phyloP scores from a whole-genome alignment of 768 basidiomycete genomes.

The Termitomyces sp. region DNA sequence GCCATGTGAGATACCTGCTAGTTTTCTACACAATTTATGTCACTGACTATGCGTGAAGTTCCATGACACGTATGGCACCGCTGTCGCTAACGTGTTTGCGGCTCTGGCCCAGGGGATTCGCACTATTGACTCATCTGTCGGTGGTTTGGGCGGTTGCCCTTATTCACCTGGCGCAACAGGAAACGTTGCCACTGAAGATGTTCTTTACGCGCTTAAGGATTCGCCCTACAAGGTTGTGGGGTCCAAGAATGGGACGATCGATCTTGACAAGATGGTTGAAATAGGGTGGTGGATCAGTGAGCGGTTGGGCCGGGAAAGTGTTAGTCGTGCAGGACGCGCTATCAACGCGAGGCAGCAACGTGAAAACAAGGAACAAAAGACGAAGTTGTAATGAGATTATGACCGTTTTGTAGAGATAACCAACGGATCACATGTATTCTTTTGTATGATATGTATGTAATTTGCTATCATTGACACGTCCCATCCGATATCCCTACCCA shows the following conservation, averaged over 20 bases:
- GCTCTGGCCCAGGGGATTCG: constrained; percentile 72
- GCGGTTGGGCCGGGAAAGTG: constrained; percentile 58
- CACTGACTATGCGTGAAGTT: constrained; percentile 40
- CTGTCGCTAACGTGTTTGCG: constrained; percentile 67
- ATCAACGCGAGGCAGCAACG: constrained; percentile 40
- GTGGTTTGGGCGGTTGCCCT: constrained; percentile 91
- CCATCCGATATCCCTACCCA: too few relatives aligned
- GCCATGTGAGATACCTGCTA: neutral
- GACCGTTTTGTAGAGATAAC: neutral
- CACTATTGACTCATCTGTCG: constrained; percentile 80
- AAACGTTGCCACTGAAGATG: constrained; percentile 91
- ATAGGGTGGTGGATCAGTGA: constrained; percentile 83
- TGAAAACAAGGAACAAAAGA: constrained; percentile 3
- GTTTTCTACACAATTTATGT: neutral
- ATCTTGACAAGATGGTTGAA: constrained; percentile 65
- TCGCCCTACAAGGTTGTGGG: constrained; percentile 55
- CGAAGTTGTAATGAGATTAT: constrained; percentile 5
- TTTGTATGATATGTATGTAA: neutral
- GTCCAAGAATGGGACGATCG: constrained; percentile 31
- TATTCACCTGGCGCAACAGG: constrained; percentile 96
- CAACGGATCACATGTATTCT: neutral
- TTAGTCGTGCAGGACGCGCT: constrained; percentile 75
- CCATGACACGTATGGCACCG: constrained; percentile 89
- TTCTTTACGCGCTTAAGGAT: constrained; percentile 75
- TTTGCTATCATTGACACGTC: neutral